These are phyloP conservation scores for Suillus occidentalis DNA, from an alignment of 768 basidiomycete genomes.

Conservation along the genomic window DNA sequence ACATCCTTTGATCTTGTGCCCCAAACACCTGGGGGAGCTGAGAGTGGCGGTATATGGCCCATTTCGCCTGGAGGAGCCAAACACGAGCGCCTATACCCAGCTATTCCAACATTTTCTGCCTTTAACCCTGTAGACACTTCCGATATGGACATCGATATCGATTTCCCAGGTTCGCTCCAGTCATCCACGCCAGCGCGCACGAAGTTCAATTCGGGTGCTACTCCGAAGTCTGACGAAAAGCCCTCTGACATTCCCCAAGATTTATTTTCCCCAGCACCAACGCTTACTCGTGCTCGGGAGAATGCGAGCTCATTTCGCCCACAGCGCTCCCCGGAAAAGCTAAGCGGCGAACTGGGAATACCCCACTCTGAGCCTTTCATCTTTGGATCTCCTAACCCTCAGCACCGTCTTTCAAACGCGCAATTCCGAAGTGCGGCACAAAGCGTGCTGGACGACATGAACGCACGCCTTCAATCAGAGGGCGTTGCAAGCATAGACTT, in stretches of 20 bases:
- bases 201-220: constrained; percentile 25
- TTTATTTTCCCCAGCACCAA: constrained; percentile 42
- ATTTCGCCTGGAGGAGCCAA: constrained; percentile 32
- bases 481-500: constrained; percentile 51
- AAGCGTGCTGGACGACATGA: constrained; percentile 83
- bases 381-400: constrained; percentile 75
- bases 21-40: constrained; percentile 45
- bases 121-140: constrained; percentile 31
- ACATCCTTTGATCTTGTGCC: constrained; percentile 70
- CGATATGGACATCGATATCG: constrained; percentile 34
- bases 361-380: constrained; percentile 53
- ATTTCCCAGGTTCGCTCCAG: constrained; percentile 37
- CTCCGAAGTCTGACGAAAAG: constrained; percentile 27
- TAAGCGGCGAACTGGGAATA: constrained; percentile 11
- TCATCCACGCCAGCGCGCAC: constrained; percentile 23
- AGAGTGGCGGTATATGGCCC: constrained; percentile 37
- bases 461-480: constrained; percentile 59
- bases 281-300: constrained; percentile 10
- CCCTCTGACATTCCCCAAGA: constrained; percentile 35
- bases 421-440: constrained; percentile 67
- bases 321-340: constrained; percentile 9
- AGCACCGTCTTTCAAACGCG: constrained; percentile 59
- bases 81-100: constrained; percentile 39
- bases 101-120: constrained; percentile 35
- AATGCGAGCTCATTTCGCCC: constrained; percentile 20